phyloP scores from a whole-genome alignment of 257 asterid species.

The Nicotiana paniculata region DNA sequence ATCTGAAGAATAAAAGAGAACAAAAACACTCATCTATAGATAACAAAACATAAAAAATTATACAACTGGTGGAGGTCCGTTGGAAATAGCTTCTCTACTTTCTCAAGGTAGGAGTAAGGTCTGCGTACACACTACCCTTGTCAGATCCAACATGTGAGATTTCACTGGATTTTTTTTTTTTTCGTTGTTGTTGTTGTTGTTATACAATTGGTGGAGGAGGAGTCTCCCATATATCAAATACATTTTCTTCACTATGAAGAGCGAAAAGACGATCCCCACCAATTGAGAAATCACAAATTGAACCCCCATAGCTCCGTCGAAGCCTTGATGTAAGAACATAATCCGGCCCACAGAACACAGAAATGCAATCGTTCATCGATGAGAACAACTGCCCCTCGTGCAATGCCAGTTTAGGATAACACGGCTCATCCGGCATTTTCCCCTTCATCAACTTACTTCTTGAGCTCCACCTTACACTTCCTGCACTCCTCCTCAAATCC shows the following conservation, averaged over 20 bases:
- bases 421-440: slow-evolving; percentile 79
- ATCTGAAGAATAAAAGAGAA: slow-evolving; percentile 11
- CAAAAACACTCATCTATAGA: slow-evolving; percentile 6
- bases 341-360: slow-evolving; percentile 82
- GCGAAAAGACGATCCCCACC: slow-evolving; percentile 89
- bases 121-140: no score
- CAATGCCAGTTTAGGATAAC: slow-evolving; percentile 77
- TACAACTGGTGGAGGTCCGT: slow-evolving; percentile 41
- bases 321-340: slow-evolving; percentile 77
- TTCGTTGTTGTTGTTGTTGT: not conserved
- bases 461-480: slow-evolving; percentile 84
- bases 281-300: slow-evolving; percentile 82
- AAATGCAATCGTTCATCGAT: slow-evolving; percentile 77
- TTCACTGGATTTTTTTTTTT: no score
- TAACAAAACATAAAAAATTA: slow-evolving; percentile 26
- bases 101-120: no score
- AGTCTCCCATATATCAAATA: slow-evolving; percentile 84
- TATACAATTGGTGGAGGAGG: slow-evolving; percentile 58
- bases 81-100: no score
- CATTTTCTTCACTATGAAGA: slow-evolving; percentile 83
- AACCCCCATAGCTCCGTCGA: slow-evolving; percentile 73
- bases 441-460: slow-evolving; percentile 84
- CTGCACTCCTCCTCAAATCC: slow-evolving; percentile 62
- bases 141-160: no score
- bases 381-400: slow-evolving; percentile 78